Evolutionary conservation across 2,329 filamentous ascomycete species (phyloP).

Genomic region (Zasmidium citrigriseum): DNA sequence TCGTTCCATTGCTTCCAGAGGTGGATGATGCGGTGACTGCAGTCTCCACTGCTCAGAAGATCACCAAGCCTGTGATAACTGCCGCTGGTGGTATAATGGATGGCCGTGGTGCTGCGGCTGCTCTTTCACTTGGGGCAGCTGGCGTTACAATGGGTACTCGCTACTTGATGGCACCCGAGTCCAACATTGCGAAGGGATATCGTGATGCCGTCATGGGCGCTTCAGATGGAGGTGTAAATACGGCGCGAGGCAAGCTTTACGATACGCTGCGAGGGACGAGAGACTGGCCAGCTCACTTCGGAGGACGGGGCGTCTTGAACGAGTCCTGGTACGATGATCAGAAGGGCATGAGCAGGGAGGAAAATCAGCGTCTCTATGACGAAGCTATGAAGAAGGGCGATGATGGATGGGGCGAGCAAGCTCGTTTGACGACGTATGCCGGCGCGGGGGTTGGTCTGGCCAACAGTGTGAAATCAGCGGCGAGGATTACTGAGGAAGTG

Average conservation of each 20-base stretch:
- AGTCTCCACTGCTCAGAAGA: constrained; percentile 13
- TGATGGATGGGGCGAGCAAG: constrained; percentile 54
- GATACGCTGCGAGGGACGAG: constrained; percentile 57
- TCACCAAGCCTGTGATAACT: constrained; percentile 43
- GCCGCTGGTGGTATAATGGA: constrained; percentile 64
- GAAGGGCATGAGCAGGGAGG: constrained; percentile 43
- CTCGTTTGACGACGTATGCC: constrained; percentile 63
- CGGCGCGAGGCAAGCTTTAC: constrained; percentile 53
- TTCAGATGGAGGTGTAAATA: constrained; percentile 54
- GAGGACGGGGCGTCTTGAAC: constrained; percentile 61
- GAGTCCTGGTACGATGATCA: constrained; percentile 48
- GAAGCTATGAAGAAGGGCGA: constrained; percentile 54
- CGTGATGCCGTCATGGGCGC: constrained; percentile 48
- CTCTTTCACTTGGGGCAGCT: constrained; percentile 53
- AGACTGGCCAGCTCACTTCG: constrained; percentile 60
- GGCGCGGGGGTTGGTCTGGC: constrained; percentile 63
- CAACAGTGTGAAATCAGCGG: constrained; percentile 50
- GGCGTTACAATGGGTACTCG: constrained; percentile 65
- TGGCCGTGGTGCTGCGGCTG: constrained; percentile 57
- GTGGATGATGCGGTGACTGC: constrained; percentile 49
- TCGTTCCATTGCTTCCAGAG: constrained; percentile 61
- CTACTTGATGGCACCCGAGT: constrained; percentile 58
- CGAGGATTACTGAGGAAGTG: constrained; percentile 54
- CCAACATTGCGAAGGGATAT: constrained; percentile 50
- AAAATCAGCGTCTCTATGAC: constrained; percentile 48